phyloP scores from a whole-genome alignment of 495 filamentous ascomycete genomes.

The Penicillium pancosmium region DNA sequence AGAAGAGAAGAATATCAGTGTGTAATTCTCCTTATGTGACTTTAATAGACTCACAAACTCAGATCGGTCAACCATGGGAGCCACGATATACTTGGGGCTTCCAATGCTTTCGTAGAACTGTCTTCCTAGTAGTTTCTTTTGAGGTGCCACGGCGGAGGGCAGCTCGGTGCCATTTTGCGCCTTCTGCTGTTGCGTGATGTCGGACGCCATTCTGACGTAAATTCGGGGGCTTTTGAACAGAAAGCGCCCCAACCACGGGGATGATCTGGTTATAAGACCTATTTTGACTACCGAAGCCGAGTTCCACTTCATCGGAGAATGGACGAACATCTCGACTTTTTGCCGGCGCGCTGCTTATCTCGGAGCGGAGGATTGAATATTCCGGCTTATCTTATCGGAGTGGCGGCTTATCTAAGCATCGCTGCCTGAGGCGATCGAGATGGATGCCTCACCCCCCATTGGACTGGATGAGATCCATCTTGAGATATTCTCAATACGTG shows the following conservation, averaged over 20 bases:
- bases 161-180: conserved; percentile 17
- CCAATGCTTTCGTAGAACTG: conserved; percentile 94
- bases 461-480: background rate
- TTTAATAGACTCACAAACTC: conserved; percentile 74
- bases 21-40: background rate
- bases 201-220: conserved; percentile 34
- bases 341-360: conserved; percentile 24
- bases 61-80: conserved; percentile 97
- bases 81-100: conserved; percentile 84
- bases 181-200: conserved; percentile 22
- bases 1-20: conserved; percentile 20
- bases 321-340: conserved; percentile 22
- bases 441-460: background rate
- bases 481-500: background rate
- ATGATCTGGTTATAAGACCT: conserved; percentile 30
- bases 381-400: conserved; percentile 41
- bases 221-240: conserved; percentile 11
- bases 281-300: conserved; percentile 30
- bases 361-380: conserved; percentile 31
- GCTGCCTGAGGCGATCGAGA: background rate
- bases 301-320: conserved; percentile 6
- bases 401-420: background rate
- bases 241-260: conserved; percentile 36
- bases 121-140: conserved; percentile 72
- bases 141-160: conserved; percentile 27